Base-by-base conservation (phyloP, 345 rosid species). In the Reutealis trisperma region DNA sequence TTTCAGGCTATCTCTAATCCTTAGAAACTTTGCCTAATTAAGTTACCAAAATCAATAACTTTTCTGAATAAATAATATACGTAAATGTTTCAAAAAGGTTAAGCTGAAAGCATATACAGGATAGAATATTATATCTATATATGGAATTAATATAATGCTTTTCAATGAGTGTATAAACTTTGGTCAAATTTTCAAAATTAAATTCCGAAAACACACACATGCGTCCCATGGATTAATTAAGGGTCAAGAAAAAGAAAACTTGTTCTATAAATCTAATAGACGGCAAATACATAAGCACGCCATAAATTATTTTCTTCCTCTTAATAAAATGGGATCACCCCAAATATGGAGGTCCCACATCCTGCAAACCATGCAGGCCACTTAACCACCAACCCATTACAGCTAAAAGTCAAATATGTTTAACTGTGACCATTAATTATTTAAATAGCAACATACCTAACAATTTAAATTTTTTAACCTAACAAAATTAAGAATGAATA, bases 381-480 rank as follows among this genome's bases (percentile, higher is more conserved):
- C 16, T 22, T 41, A 67, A 57, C 63, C 63, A 44, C 70, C 82
- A 18, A 74, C 74, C 82, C 75, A 60, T 15, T 45, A 14, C 47
- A 59, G 67, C 68, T 14, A 66, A 19, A 73, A 72, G 60, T 65
- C 73, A 34, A 62, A 42, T 60, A 34, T 64, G 18, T 57, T 45
- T 5, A 24, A 18, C 15, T 2, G 19, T 16, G 32, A 58, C 2
- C 12, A 77, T 51, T 74, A 8, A 51, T 30, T 30, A 11, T 37
- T 37, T 37, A 51, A 9, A 55, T 54, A 55, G 42, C 62, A 70
- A 69, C 73, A 51, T 57, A 57, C 16, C 74, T 8, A 63, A 30
- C 67, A 58, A 4, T 27, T 27, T 27, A 27, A 27, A 0, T 27
- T 27, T 1, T 47, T 47, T 1, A 5, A 47, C 51, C 51, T 47